Conservation (phyloP, 768 basidiomycete species). For the Nidula microcarpa region DNA sequence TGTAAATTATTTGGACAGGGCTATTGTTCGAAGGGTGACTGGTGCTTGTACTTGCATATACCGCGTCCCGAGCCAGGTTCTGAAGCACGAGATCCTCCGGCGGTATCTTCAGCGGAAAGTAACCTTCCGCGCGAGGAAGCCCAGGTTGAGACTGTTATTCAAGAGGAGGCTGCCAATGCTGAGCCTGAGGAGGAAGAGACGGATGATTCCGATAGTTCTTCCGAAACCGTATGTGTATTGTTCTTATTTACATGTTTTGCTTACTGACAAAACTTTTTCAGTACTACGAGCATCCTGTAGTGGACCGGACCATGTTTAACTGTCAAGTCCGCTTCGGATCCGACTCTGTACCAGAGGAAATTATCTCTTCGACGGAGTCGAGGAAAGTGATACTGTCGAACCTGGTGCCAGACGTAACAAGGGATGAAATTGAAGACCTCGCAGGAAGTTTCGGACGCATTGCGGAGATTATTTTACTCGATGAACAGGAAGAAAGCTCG, state of each 20-base stretch:
- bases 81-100: neutral
- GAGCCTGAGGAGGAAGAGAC: no score
- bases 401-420: slow-evolving; percentile 26
- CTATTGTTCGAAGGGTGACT: slow-evolving; percentile 22
- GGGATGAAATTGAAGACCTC: slow-evolving; percentile 24
- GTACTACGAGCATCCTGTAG: slow-evolving; percentile 8
- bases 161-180: no score
- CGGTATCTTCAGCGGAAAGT: no score
- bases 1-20: slow-evolving; percentile 33
- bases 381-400: slow-evolving; percentile 33
- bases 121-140: no score
- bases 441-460: slow-evolving; percentile 24
- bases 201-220: no score
- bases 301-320: slow-evolving; percentile 20
- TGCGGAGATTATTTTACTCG: slow-evolving; percentile 13
- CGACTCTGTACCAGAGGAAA: slow-evolving; percentile 20
- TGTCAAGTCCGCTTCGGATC: slow-evolving; percentile 28
- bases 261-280: no score
- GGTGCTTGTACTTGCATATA: slow-evolving; percentile 24
- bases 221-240: no score
- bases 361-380: slow-evolving; percentile 38
- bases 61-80: slow-evolving; percentile 8
- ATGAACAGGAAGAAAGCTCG: slow-evolving; percentile 12
- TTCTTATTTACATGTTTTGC: no score
- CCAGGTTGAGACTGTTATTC: no score